Evolutionary conservation across 2,329 filamentous ascomycete species (phyloP).

Genomic region (Apiospora hydei): DNA sequence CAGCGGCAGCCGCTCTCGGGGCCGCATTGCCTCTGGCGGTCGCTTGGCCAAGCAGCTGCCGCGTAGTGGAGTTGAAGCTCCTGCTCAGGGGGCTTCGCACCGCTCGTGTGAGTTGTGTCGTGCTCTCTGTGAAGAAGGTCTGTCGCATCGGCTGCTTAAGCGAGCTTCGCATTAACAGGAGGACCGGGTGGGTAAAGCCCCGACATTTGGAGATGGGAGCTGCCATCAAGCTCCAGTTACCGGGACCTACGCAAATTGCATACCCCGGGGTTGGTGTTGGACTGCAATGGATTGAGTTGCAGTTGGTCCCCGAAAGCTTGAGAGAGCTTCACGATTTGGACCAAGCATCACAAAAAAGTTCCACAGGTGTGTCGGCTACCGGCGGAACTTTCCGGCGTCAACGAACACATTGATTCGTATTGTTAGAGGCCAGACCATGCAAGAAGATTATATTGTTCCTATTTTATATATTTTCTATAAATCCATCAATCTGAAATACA

Average conservation of each 20-base stretch:
- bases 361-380: conserved; percentile 1
- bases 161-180: conserved; percentile 38
- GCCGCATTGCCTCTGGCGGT: not conserved
- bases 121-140: conserved; percentile 20
- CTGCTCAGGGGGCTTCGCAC: not conserved
- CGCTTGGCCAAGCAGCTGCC: conserved; percentile 4
- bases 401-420: not conserved
- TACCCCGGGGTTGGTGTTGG: conserved; percentile 1
- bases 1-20: not conserved
- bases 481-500: not conserved
- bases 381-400: conserved; percentile 21
- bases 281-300: not conserved
- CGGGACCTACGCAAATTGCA: not conserved
- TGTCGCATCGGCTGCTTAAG: conserved; percentile 29
- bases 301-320: not conserved
- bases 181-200: conserved; percentile 39
- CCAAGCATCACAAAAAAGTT: conserved; percentile 7
- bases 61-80: conserved; percentile 20
- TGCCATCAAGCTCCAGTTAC: conserved; percentile 15
- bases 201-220: conserved; percentile 31
- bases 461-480: no score
- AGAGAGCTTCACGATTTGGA: not conserved
- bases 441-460: not conserved
- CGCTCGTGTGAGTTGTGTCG: not conserved
- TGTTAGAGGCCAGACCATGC: not conserved